Percentiles rank a stretch among this genome's conserved stretches.
phyloP scores from a whole-genome alignment of 2,329 filamentous ascomycete species.

The Pseudonectria foliicola region DNA sequence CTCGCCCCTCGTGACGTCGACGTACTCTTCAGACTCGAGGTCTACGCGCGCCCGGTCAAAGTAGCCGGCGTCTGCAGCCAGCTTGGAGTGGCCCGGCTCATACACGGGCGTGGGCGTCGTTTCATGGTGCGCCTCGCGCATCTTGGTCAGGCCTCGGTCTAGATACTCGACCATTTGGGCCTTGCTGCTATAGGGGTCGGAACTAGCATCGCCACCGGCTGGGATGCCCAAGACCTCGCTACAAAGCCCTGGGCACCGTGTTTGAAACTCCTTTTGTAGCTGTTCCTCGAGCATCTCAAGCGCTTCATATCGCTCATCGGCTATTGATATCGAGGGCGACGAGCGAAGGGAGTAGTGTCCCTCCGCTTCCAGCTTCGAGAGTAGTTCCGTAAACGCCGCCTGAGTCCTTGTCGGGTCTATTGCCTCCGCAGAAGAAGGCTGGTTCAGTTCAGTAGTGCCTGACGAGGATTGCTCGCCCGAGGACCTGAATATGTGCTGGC shows the following conservation, averaged over 20 bases:
- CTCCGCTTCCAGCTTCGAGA: conserved; percentile 36
- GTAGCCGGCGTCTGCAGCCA: conserved; percentile 21
- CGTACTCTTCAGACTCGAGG: conserved; percentile 28
- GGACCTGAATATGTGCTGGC: conserved; percentile 40
- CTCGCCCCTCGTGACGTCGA: conserved; percentile 25
- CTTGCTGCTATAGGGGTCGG: conserved; percentile 36
- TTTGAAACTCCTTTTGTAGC: conserved; percentile 41
- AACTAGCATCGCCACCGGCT: conserved; percentile 20
- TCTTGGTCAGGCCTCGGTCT: conserved; percentile 38
- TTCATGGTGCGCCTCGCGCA: conserved; percentile 25
- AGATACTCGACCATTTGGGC: conserved; percentile 43
- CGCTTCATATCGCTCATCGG: conserved; percentile 33
- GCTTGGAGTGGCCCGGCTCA: conserved; percentile 25
- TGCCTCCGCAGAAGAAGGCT: conserved; percentile 7
- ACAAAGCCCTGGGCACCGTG: conserved; percentile 38
- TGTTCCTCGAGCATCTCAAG: conserved; percentile 23
- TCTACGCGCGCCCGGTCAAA: conserved; percentile 19
- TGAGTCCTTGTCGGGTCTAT: conserved; percentile 23
- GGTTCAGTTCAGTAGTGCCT: conserved; percentile 29
- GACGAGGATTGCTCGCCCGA: conserved; percentile 34
- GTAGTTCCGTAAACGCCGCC: conserved; percentile 38
- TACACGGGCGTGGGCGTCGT: conserved; percentile 13
- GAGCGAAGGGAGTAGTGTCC: conserved; percentile 33
- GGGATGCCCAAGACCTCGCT: conserved; percentile 35
- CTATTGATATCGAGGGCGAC: conserved; percentile 29